Conservation (phyloP, 139 green algal genomes). For the Chlamydomonas eustigma region DNA sequence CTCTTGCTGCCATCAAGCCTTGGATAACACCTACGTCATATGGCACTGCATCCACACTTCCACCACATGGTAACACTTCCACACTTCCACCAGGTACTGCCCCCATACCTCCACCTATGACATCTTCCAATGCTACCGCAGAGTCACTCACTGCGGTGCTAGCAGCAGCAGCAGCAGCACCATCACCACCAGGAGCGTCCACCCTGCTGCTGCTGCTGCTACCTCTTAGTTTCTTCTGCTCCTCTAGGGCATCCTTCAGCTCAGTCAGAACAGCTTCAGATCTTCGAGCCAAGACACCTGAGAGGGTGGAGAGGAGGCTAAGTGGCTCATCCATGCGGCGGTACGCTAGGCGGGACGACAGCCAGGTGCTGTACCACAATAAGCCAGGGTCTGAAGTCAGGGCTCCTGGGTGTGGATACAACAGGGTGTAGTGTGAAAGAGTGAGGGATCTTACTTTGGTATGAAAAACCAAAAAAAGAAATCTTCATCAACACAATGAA, state of each 20-base stretch:
- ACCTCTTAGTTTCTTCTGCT: neutral
- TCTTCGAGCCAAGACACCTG: constrained; percentile 43
- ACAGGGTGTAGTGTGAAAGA: too few species aligned
- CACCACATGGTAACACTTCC: too few species aligned
- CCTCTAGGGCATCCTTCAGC: constrained; percentile 13
- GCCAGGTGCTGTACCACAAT: constrained; percentile 46
- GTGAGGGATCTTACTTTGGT: too few species aligned
- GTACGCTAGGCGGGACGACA: constrained; percentile 58
- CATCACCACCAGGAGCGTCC: neutral
- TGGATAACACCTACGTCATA: too few species aligned
- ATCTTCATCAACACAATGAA: too few species aligned
- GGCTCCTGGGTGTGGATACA: neutral
- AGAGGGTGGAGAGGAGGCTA: constrained; percentile 50
- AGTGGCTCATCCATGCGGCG: constrained; percentile 65
- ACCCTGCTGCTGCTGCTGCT: neutral
- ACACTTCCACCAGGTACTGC: neutral
- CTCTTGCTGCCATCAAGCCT: too few species aligned
- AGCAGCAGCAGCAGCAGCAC: neutral
- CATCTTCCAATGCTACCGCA: too few species aligned
- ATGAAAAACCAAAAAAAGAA: too few species aligned
- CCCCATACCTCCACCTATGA: neutral
- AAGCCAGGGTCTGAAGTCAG: constrained; percentile 21
- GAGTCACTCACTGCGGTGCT: neutral
- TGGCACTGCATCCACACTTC: too few species aligned
- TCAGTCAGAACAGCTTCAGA: neutral